A percentile compares a stretch with the other conserved stretches of the same genome.
phyloP scores from a whole-genome alignment of 371 early-diverging fungal species.

The Lichtheimia ramosa region DNA sequence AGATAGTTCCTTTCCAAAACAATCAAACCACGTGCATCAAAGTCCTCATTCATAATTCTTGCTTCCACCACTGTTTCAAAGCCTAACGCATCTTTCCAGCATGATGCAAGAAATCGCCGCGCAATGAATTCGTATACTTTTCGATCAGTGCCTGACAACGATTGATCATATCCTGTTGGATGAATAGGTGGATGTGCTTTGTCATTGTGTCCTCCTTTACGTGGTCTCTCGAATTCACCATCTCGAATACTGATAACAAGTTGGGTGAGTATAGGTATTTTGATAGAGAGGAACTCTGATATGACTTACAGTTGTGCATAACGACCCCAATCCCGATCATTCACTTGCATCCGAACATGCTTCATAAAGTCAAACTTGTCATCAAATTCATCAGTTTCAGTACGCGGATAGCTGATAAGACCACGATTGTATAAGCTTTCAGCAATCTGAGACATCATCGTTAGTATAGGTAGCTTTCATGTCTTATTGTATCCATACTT shows the following conservation, averaged over 20 bases:
- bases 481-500: constrained; percentile 8
- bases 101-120: constrained; percentile 93
- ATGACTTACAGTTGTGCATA: constrained; percentile 62
- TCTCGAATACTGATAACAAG: constrained; percentile 54
- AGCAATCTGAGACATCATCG: constrained; percentile 58
- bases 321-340: constrained; percentile 63
- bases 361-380: constrained; percentile 70
- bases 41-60: constrained; percentile 69
- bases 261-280: neutral
- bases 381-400: constrained; percentile 97
- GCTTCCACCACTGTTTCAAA: constrained; percentile 79
- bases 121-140: constrained; percentile 92
- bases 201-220: constrained; percentile 94
- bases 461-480: neutral
- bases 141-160: constrained; percentile 70
- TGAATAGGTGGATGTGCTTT: constrained; percentile 99
- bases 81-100: constrained; percentile 95
- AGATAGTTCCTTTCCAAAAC: constrained; percentile 90
- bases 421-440: constrained; percentile 88
- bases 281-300: neutral
- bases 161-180: constrained; percentile 78
- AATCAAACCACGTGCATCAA: constrained; percentile 75
- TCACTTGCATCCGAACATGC: constrained; percentile 68
- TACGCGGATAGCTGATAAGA: constrained; percentile 98
- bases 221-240: constrained; percentile 80